These are phyloP conservation scores for Apocynum venetum DNA, from an alignment of 257 asterid genomes.

Conservation along the genomic window DNA sequence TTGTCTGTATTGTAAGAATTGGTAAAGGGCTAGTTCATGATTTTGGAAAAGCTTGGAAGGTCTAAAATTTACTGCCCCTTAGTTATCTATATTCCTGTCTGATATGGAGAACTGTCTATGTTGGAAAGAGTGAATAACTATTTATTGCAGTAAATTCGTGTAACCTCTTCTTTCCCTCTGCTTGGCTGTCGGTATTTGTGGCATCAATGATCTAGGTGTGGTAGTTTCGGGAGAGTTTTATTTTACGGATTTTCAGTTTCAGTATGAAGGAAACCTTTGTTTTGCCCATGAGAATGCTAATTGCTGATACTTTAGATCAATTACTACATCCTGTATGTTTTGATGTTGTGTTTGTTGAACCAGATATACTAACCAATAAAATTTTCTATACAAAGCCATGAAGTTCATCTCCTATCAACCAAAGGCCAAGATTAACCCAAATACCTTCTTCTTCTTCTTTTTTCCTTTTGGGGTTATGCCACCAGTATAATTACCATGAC, in stretches of 20 bases:
- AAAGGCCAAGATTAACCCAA: neutral
- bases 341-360: neutral
- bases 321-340: neutral
- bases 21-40: neutral
- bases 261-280: neutral
- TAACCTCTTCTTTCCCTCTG: neutral
- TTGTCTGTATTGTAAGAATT: neutral
- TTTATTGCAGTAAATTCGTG: neutral
- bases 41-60: neutral
- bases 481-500: neutral
- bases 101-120: neutral
- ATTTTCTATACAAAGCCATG: neutral
- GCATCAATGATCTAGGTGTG: neutral
- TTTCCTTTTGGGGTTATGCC: neutral
- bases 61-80: neutral
- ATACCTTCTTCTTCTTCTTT: too few species aligned
- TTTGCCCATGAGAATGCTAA: neutral
- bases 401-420: neutral
- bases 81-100: neutral
- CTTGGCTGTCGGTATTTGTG: neutral
- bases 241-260: neutral
- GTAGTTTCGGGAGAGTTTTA: neutral
- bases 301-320: neutral
- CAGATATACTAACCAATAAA: neutral
- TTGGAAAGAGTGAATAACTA: neutral